Evolutionary conservation across 2,329 filamentous ascomycete species (phyloP), one percentile per base, ranked within the genome.

Genomic region (Arthrobotrys sphaeroides): DNA sequence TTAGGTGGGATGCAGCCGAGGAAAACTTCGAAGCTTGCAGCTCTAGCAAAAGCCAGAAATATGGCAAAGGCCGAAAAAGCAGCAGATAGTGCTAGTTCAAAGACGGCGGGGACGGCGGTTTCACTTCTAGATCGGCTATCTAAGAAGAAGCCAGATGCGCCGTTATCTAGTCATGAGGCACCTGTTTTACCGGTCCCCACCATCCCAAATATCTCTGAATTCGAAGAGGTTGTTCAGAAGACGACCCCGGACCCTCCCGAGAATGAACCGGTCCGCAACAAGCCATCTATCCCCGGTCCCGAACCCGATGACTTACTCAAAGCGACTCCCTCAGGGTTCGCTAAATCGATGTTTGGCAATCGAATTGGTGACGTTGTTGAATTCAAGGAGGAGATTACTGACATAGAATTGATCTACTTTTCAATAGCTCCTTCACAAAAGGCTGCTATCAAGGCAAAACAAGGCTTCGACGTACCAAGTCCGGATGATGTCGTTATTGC

Each of bases 21-120:
- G 2, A 95, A 94, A 80, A 86, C 91, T 82, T 96, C 94, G 3
- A 99, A 99, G 80, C 85, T 99, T 49, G 94, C 96, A 79, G 93
- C 93, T 53, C 85, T 99, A 43, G 94, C 94, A 60, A 93, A 93
- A 33, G 91, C 92, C 64, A 87, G 93, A 26, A 94, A 92, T 83
- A 96, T 93, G 82, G 89, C 89, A 12, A 89, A 89, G 28, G 89
- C 89, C 87, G 79, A 84, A 82, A 53, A 78, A 42, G 69, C 78
- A 3, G 49, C 57, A 4, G 57, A 49, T 7, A 0, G 33, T n/a
- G 42, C 26, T 13, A 47, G 79, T 20, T 20, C 22, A 7, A 42
- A 38, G 77, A 16, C 78, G 70, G 26, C 82, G 51, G 74, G 64
- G 31, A 66, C 73, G 22, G 67, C 79, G 62, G 68, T 79, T 79